A percentile compares a stretch with the other conserved stretches of the same genome.
phyloP scores from a whole-genome alignment of 179 eudicot species.

The Corrigiola litoralis region DNA sequence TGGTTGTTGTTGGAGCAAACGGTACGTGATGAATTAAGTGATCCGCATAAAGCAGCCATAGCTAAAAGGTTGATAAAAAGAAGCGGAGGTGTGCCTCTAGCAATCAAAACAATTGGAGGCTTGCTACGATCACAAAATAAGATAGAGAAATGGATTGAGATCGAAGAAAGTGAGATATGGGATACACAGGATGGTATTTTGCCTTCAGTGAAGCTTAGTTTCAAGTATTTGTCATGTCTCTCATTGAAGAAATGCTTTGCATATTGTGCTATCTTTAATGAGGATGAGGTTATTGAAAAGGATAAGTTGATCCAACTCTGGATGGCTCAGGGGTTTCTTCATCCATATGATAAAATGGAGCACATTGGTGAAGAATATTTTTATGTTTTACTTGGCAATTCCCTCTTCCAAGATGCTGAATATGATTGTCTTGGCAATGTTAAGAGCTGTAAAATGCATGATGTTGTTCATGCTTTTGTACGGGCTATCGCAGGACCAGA shows the following conservation, averaged over 20 bases:
- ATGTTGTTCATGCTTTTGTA: slow-evolving; percentile 26
- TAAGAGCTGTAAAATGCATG: slow-evolving; percentile 23
- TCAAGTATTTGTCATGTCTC: slow-evolving; percentile 20
- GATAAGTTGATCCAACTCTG: slow-evolving; percentile 22
- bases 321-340: slow-evolving; percentile 32
- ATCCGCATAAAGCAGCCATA: neutral
- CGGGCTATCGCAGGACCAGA: slow-evolving; percentile 1
- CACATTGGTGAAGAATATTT: slow-evolving; percentile 18
- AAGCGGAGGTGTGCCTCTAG: slow-evolving; percentile 26
- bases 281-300: slow-evolving; percentile 5
- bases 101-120: slow-evolving; percentile 16
- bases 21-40: neutral
- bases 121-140: neutral
- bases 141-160: slow-evolving; percentile 7
- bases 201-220: slow-evolving; percentile 27
- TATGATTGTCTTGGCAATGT: neutral
- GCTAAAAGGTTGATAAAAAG: slow-evolving; percentile 11
- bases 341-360: slow-evolving; percentile 15
- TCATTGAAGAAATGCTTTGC: slow-evolving; percentile 24
- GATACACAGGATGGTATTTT: slow-evolving; percentile 2
- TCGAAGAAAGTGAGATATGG: slow-evolving; percentile 28
- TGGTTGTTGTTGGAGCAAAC: slow-evolving; percentile 11
- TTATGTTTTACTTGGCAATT: slow-evolving; percentile 1
- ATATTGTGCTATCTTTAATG: slow-evolving; percentile 21
- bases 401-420: slow-evolving; percentile 15